These are phyloP conservation scores for Buxus sempervirens DNA, from an alignment of 164 flowering plant genomes.

Conservation along the genomic window DNA sequence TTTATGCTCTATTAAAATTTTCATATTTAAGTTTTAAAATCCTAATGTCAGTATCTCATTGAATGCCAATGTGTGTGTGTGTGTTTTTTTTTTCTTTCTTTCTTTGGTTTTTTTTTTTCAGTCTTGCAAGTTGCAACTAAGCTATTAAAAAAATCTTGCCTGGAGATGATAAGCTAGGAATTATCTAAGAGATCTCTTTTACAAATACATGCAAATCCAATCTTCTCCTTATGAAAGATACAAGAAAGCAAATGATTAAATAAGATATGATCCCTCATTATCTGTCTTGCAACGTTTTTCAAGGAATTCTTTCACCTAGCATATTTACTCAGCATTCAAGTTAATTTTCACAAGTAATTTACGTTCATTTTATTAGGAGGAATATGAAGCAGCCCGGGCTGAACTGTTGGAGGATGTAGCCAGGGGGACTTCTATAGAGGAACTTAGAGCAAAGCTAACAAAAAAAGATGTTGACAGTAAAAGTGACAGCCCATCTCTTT, in stretches of 20 bases:
- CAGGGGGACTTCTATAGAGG: constrained; percentile 66
- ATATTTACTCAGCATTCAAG: neutral
- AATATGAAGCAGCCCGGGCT: constrained; percentile 89
- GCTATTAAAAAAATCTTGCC: neutral
- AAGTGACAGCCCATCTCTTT: constrained; percentile 28
- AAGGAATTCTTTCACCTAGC: neutral
- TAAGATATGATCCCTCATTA: neutral
- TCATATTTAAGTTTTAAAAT: too few relatives aligned
- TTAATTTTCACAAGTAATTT: constrained; percentile 5
- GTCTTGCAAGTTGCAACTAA: neutral
- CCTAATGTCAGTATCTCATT: too few relatives aligned
- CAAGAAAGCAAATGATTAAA: neutral
- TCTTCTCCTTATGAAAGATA: neutral
- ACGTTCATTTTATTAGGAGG: constrained; percentile 44
- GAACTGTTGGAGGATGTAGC: constrained; percentile 77
- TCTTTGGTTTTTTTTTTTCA: too few relatives aligned
- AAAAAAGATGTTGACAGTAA: constrained; percentile 37
- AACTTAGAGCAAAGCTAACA: constrained; percentile 52
- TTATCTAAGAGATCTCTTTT: neutral
- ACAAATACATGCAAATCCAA: neutral
- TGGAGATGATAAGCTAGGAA: neutral
- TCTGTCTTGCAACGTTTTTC: too few relatives aligned
- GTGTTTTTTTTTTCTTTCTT: neutral
- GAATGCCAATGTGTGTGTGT: too few relatives aligned
- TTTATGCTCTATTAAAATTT: too few relatives aligned